Evolutionary conservation across 2,329 filamentous ascomycete species (phyloP), one percentile per base, ranked within the genome.

Genomic region (Colletotrichum cordylinicola): DNA sequence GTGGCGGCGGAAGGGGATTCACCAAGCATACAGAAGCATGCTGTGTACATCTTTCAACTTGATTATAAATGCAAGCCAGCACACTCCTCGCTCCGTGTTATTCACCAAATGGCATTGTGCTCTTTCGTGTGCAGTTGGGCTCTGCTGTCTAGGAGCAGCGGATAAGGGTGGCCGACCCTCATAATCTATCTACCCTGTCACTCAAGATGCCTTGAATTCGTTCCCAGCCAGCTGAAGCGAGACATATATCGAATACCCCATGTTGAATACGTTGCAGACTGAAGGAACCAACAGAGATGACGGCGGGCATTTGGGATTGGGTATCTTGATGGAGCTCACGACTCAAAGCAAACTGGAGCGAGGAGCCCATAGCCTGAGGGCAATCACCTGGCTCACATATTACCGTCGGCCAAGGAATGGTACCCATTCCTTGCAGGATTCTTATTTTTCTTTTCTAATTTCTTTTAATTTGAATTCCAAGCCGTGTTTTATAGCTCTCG

Each of bases 281-380:
- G n/a, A 52, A 52, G 43, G 12, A 10, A 10, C 2, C 12, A 52
- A 13, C 12, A 21, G n/a, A 52, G 4, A 21, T 52, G 43, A 13
- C n/a, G 43, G 43, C 12, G 4, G n/a, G n/a, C 6, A 2, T 52
- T 24, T 24, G n/a, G 3, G 10, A 12, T 6, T 52, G 10, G 1
- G 0, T 0, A 52, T 21, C 0, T 1, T 13, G n/a, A 48, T 48
- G 43, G 1, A 6, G 39, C 18, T 12, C 39, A 4, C 9, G n/a
- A 48, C 10, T 21, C 4, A 10, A 48, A 52, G n/a, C 43, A 52
- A 3, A 13, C 10, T 4, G 43, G 10, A 21, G 10, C 10, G 43
- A 52, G 12, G 43, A 13, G 10, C 15, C 6, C 33, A 35, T 5
- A 35, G 33, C 12, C 33, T 15, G 12, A 8, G 12, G 4, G 8